A percentile compares a stretch with the other conserved stretches of the same genome.
Evolutionary conservation across 176 grass and related monocot species (phyloP).

Genomic region (Phyllostachys edulis): DNA sequence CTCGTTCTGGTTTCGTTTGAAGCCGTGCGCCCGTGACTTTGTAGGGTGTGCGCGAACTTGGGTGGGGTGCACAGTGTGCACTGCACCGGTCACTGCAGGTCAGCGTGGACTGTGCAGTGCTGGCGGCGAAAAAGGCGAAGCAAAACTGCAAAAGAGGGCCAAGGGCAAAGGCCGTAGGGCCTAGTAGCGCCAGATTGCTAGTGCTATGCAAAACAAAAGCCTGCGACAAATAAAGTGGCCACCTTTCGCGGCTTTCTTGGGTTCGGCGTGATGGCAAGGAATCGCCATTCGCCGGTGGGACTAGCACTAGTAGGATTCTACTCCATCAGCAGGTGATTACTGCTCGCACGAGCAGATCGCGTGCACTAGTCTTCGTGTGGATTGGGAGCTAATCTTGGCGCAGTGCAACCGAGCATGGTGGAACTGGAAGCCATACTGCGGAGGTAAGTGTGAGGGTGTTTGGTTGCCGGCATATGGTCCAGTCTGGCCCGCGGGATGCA

Average conservation of each 20-base stretch:
- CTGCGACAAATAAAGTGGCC: slow-evolving; percentile 18
- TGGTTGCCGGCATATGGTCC: no score
- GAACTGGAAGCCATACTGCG: no score
- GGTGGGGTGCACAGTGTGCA: neutral
- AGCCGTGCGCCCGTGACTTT: neutral
- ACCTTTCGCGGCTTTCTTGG: slow-evolving; percentile 36
- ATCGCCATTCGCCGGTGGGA: neutral
- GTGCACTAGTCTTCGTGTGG: no score
- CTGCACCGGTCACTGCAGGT: neutral
- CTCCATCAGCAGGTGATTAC: neutral
- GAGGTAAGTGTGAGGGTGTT: no score
- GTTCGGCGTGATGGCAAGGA: slow-evolving; percentile 14
- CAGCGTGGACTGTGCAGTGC: neutral
- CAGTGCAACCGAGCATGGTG: no score
- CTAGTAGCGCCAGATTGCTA: neutral
- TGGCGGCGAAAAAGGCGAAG: neutral
- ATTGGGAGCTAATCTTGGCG: no score
- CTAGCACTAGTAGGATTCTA: no score
- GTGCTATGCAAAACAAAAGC: slow-evolving; percentile 5
- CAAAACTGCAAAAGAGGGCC: neutral
- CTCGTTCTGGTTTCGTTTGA: neutral
- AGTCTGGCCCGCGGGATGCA: no score
- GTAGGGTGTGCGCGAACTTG: neutral
- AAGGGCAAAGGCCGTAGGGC: neutral
- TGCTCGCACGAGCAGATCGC: neutral